Conservation (phyloP, 2,329 filamentous ascomycete genomes). For the Calonectria hongkongensis region DNA sequence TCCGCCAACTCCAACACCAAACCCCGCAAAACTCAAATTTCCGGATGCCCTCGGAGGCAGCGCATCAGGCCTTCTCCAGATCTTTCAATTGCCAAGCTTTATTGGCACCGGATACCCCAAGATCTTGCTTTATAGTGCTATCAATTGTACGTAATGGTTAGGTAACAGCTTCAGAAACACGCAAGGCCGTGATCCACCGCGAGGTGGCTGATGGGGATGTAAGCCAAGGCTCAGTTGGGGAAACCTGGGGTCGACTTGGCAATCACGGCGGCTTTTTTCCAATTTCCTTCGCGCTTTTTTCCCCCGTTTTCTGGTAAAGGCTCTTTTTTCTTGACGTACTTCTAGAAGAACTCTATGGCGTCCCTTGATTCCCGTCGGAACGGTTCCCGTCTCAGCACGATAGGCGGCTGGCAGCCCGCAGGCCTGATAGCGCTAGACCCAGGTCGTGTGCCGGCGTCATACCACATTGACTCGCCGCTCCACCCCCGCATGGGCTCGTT, state of each 20-base stretch:
- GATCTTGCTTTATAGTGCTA: neutral
- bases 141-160: conserved; percentile 24
- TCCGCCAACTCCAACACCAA: neutral
- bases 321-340: neutral
- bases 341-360: conserved; percentile 10
- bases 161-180: neutral
- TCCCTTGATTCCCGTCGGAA: conserved; percentile 9
- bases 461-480: conserved; percentile 23
- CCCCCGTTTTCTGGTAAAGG: neutral
- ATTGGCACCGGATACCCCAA: conserved; percentile 10
- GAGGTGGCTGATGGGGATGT: neutral
- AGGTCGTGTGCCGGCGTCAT: conserved; percentile 17
- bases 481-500: conserved; percentile 20
- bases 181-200: conserved; percentile 4
- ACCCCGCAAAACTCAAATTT: conserved; percentile 16
- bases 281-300: neutral
- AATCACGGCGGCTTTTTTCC: neutral
- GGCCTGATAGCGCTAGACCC: conserved; percentile 15
- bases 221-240: conserved; percentile 7
- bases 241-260: conserved; percentile 8
- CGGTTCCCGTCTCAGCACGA: neutral
- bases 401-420: too few relatives aligned
- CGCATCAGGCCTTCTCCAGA: conserved; percentile 7
- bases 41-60: conserved; percentile 2
- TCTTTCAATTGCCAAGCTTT: conserved; percentile 14